phyloP scores from a whole-genome alignment of 2,329 filamentous ascomycete genomes.

The Fusarium protoensiforme region DNA sequence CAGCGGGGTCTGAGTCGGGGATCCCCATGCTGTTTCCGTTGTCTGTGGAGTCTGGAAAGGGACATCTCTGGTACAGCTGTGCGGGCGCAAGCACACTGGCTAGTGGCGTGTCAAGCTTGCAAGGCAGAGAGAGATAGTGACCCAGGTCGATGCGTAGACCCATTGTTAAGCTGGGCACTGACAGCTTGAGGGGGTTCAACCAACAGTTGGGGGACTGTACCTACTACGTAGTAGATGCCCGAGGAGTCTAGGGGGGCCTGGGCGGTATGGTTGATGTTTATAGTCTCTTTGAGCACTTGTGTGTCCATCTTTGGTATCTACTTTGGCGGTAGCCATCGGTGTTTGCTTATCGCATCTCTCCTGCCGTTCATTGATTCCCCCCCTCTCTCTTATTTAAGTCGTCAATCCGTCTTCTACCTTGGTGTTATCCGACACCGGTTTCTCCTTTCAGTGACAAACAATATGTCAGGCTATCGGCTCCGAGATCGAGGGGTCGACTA shows the following conservation, averaged over 20 bases:
- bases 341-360: not conserved
- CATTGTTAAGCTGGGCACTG: not conserved
- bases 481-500: not conserved
- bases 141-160: not conserved
- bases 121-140: not conserved
- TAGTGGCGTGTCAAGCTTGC: not conserved
- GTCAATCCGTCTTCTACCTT: not conserved
- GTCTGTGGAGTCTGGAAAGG: not conserved
- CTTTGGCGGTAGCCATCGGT: too few relatives aligned
- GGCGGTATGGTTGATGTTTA: too few relatives aligned
- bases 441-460: not conserved
- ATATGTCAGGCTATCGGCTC: not conserved
- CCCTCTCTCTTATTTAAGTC: too few relatives aligned
- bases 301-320: too few relatives aligned
- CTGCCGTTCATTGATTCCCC: too few relatives aligned
- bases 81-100: not conserved
- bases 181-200: not conserved
- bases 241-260: too few relatives aligned
- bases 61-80: not conserved
- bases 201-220: not conserved
- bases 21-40: not conserved
- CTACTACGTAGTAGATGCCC: too few relatives aligned
- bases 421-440: not conserved
- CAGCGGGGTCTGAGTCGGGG: not conserved
- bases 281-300: too few relatives aligned